phyloP scores from a whole-genome alignment of 257 asterid genomes.

The Ophiorrhiza pumila region DNA sequence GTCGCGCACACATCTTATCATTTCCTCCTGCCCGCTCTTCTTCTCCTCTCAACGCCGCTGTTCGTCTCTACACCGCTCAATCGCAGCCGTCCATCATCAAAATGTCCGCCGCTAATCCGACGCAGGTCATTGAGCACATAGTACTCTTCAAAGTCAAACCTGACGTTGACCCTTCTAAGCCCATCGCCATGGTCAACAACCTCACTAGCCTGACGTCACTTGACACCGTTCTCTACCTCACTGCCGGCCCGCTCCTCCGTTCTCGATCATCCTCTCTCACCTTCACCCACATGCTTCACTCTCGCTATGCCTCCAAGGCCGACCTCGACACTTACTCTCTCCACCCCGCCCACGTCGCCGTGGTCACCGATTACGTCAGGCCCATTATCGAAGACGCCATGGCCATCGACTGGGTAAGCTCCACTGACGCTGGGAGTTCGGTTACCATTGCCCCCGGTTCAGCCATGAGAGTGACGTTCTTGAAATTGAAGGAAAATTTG shows the following conservation, averaged over 20 bases:
- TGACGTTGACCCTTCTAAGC: conserved; percentile 47
- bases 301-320: conserved; percentile 60
- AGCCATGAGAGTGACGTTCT: conserved; percentile 41
- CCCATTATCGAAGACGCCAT: conserved; percentile 57
- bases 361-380: conserved; percentile 39
- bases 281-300: conserved; percentile 90
- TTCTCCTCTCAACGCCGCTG: conserved; percentile 20
- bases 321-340: conserved; percentile 57
- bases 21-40: conserved; percentile 15
- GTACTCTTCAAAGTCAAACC: conserved; percentile 75
- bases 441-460: conserved; percentile 42
- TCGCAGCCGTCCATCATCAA: conserved; percentile 18
- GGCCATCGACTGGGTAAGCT: conserved; percentile 65
- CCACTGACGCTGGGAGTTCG: conserved; percentile 32
- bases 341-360: conserved; percentile 57
- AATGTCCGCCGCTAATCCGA: conserved; percentile 23
- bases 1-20: conserved; percentile 28
- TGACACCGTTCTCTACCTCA: conserved; percentile 64
- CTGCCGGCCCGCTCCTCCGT: conserved; percentile 65
- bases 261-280: conserved; percentile 52
- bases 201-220: conserved; percentile 61
- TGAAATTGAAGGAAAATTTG: conserved; percentile 54
- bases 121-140: conserved; percentile 70
- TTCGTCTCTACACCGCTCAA: conserved; percentile 12
- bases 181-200: conserved; percentile 62